These are phyloP conservation scores for Candida ulmi DNA, from an alignment of 805 yeast species.

Conservation along the genomic window DNA sequence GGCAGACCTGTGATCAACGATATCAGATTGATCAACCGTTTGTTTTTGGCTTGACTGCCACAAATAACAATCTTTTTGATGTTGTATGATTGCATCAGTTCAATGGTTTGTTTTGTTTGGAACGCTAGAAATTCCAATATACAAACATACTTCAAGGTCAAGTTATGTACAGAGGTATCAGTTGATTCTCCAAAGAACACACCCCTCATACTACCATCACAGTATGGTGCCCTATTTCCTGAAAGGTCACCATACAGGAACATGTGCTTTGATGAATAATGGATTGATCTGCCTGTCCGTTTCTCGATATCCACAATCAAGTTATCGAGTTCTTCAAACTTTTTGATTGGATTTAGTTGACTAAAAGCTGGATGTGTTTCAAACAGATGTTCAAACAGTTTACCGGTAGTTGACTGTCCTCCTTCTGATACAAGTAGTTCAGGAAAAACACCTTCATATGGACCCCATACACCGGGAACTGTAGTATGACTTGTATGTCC, in stretches of 20 bases:
- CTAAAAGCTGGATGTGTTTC: slow-evolving; percentile 32
- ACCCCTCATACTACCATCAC: slow-evolving; percentile 44
- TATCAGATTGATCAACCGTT: slow-evolving; percentile 31
- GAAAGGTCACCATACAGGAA: slow-evolving; percentile 49
- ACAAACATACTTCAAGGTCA: slow-evolving; percentile 39
- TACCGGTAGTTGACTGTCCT: slow-evolving; percentile 58
- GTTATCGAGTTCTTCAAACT: too few species aligned
- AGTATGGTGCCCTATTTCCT: slow-evolving; percentile 56
- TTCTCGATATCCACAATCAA: slow-evolving; percentile 18
- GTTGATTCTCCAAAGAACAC: slow-evolving; percentile 42
- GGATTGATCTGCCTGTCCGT: slow-evolving; percentile 14
- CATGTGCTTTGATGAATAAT: slow-evolving; percentile 28
- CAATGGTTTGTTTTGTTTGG: slow-evolving; percentile 39
- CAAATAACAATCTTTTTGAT: slow-evolving; percentile 34
- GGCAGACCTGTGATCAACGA: slow-evolving; percentile 20
- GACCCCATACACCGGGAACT: slow-evolving; percentile 56
- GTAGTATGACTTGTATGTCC: slow-evolving; percentile 19
- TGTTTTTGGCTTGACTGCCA: slow-evolving; percentile 51
- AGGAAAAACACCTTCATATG: slow-evolving; percentile 35
- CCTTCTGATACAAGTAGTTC: slow-evolving; percentile 38
- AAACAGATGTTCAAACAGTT: slow-evolving; percentile 42
- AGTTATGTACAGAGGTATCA: slow-evolving; percentile 26
- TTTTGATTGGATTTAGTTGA: slow-evolving; percentile 7
- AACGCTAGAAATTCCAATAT: slow-evolving; percentile 46
- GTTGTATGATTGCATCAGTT: slow-evolving; percentile 21